Base-by-base conservation (phyloP, 306 rosid species). In the Acacia acuminata region DNA sequence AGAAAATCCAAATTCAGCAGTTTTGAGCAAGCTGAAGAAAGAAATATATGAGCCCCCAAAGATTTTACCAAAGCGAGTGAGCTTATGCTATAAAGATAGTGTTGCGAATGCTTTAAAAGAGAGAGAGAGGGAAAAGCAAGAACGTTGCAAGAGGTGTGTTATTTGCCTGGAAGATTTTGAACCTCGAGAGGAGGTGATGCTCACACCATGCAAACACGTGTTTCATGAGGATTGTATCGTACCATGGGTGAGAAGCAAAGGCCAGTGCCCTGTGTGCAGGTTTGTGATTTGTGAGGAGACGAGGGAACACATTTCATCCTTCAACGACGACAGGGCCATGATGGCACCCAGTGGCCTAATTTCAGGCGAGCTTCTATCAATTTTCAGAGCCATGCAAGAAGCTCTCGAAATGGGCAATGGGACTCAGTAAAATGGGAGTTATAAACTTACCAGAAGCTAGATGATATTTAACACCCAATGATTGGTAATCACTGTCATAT, bases 151-250 rank as follows among this genome's bases (percentile, higher is more conserved):
- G 83, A 81, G 84, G 27, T 93, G 99, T 80, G 50, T 91, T 43
- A 14, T 93, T 84, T 95, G 98, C 89, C 85, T 93, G 83, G 99
- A 95, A 53, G 96, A 95, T 82, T 93, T 93, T 75, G 91, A 92
- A 74, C 81, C 90, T 0, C 84, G 44, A 76, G 78, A 93, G 78
- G 96, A 92, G 71, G 98, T 92, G 79, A 82, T 84, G 93, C 56
- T 83, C 53, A 94, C 99, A 12, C 97, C 94, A n/a, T 96, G 99
- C 84, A 83, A 84, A 17, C 98, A 96, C 75, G 89, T 94, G 94
- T 96, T 94, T 76, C 99, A 94, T 77, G 94, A 91, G 79, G 92
- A 91, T 10, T 96, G 99, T 83, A 90, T 96, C 30, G 88, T 92
- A 3, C 93, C 98, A 0, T 94, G 98, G 98, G 80, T 88, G 34